Base-by-base conservation (phyloP, 352 stramenopile species). In the Blastocystis sp. region DNA sequence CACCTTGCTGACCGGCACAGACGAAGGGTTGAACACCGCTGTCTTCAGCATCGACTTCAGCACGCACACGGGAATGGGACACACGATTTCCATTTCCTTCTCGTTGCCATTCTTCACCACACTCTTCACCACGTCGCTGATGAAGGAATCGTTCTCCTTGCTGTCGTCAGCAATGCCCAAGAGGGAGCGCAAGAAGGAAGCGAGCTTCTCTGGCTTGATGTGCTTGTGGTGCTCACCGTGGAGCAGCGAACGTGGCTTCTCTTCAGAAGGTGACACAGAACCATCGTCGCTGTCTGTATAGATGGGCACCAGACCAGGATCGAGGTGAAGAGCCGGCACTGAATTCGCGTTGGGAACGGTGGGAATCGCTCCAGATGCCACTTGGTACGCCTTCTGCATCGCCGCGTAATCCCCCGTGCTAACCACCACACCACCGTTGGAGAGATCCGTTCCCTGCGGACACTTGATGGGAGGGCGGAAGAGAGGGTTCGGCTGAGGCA, bases 281-380 rank as follows among this genome's bases (percentile, higher is more conserved):
- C 74, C 74, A 69, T 28, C 28, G 9, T 84, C 74, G n/a, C 48
- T 68, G 60, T 84, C 74, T 21, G 74, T 68, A 48, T 84, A 84
- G 24, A 84, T 84, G 24, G 74, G 74, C 45, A 84, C 74, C 24
- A 84, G 40, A 14, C 17, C 1, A 10, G 74, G 21, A 14, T 66
- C 74, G 4, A 84, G 60, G 34, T 84, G 34, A 63, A 45, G 71
- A 21, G 52, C 61, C 28, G 10, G 7, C 1, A 57, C 48, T 7
- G 6, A 14, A 57, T 57, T 14, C 48, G 48, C 6, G 48, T 7
- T 17, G 6, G 48, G 48, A 57, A 84, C 38, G 19, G 6, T 24
- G 19, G 64, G 28, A 74, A 45, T 66, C 42, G 74, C 11, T 24
- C n/a, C 74, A 24, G 38, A 6, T 21, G 11, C 28, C 4, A 34